phyloP scores from a whole-genome alignment of 169 alveolate genomes.

The Plasmodium vivax region DNA sequence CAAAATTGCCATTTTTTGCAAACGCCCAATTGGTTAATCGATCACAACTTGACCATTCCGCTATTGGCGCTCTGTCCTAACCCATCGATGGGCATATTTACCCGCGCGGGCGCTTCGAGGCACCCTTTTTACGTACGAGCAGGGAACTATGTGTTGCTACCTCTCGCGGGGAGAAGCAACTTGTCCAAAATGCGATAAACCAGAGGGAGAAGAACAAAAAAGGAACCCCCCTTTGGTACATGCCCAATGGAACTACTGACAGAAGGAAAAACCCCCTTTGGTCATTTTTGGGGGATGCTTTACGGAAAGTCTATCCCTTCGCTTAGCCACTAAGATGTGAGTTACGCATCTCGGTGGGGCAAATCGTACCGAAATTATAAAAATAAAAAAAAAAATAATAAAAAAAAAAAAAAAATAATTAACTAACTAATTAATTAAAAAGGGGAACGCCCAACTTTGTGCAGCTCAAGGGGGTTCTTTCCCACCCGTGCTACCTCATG shows the following conservation, averaged over 20 bases:
- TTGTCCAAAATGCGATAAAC: not conserved
- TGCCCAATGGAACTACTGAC: not conserved
- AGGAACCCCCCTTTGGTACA: not conserved
- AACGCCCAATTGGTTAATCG: not conserved
- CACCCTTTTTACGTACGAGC: not conserved
- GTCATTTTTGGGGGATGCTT: not conserved
- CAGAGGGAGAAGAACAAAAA: not conserved
- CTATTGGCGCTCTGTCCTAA: not conserved
- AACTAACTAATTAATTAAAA: not conserved
- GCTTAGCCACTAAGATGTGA: not conserved
- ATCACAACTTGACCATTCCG: not conserved
- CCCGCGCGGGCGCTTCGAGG: not conserved
- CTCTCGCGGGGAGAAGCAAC: not conserved
- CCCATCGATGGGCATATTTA: not conserved
- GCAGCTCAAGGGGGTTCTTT: not conserved
- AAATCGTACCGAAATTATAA: not conserved
- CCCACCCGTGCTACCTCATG: constrained; percentile 3
- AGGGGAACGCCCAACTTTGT: not conserved
- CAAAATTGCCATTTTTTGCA: not conserved
- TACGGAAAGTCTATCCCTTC: not conserved
- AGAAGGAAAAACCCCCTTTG: not conserved
- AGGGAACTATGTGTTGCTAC: not conserved
- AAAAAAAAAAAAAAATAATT: not conserved
- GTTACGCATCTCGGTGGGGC: not conserved
- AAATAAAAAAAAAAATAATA: not conserved